Evolutionary conservation across 1,139 yeast genomes (phyloP), one percentile per base, ranked within the genome.

Genomic region (Pichia sp.): DNA sequence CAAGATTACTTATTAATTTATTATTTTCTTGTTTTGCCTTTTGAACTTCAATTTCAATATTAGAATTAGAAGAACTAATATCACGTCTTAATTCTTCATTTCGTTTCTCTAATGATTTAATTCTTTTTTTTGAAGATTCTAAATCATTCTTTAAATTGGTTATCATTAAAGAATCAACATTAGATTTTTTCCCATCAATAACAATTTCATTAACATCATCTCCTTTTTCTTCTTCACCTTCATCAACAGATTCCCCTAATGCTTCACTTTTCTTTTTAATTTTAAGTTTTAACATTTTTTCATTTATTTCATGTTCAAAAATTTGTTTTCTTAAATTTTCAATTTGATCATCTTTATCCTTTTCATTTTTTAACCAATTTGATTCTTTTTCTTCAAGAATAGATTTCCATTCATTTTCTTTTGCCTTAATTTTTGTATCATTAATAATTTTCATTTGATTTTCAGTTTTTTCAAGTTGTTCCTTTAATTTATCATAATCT

Each of bases 401-500:
- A 0, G 82, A 74, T 47, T 69, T 67, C 59, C 76, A 67, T 56
- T 82, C 89, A 45, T 78, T 79, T 48, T 82, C 86, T 56, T 81
- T 80, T 1, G 83, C 78, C 29, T 60, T 56, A 12, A 71, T 50
- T 46, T 69, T 60, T 6, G 52, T 50, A 25, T 59, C 58, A n/a
- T 49, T 47, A 4, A 52, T 43, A 16, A 41, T 43, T n/a, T 58
- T 60, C 42, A 74, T 54, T 30, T 71, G 68, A 20, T 70, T 62
- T 47, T 81, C 66, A 4, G 72, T 62, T 52, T 76, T 80, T 0
- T 79, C 78, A 4, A 80, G 65, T 49, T 73, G 74, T 40, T 74
- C 74, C 57, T 86, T 85, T 52, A 89, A 62, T 44, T 78, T 80
- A 39, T 85, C 92, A 61, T 89, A 87, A 64, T 87, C 96, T 0